Evolutionary conservation across 2,329 filamentous ascomycete genomes (phyloP), one percentile per base, ranked within the genome.

Genomic region (Alternaria panax): DNA sequence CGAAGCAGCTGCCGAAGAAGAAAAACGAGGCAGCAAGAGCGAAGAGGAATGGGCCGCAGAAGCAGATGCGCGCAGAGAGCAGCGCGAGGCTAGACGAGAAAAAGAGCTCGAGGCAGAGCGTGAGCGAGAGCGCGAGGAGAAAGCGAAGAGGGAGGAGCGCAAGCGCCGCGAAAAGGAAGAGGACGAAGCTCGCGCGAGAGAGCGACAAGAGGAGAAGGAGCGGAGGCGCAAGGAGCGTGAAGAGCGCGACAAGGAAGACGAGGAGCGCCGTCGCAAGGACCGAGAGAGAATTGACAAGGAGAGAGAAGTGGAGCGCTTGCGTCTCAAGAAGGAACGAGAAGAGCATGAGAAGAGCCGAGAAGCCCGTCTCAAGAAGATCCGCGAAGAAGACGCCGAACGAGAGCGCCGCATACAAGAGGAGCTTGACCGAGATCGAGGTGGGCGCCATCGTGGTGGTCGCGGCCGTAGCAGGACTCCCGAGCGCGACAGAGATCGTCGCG

Each of bases 1-100:
- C 41, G 89, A 91, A 56, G 86, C 84, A 2, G 90, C 91, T 3
- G 84, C 84, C 27, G 85, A 86, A 20, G 91, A 94, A 74, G 81
- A 86, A 41, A 65, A 80, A 9, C 86, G 85, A 53, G 91, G 91
- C 18, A 82, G 86, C 47, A 93, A 91, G 76, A 90, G 88, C 1
- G 91, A 94, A 66, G 86, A 89, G 55, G 88, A 90, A 48, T 94
- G 93, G 75, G 88, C 86, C 1, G 84, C 84, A 46, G 90, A 92
- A 59, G 89, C 88, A 2, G 84, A 86, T 9, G 81, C 80, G 7
- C 86, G 88, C 50, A 82, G 85, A 32, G 82, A 83, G 8, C 86
- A 88, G 54, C 86, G 90, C 11, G 87, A 89, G 62, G 84, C 83
- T 32, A 81, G 88, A 9, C 83, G 88, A 54, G 85, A 88, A 46